These are phyloP conservation scores for Rhodotorula sp. DNA, from an alignment of 1,284 basidiomycete species.

Conservation along the genomic window DNA sequence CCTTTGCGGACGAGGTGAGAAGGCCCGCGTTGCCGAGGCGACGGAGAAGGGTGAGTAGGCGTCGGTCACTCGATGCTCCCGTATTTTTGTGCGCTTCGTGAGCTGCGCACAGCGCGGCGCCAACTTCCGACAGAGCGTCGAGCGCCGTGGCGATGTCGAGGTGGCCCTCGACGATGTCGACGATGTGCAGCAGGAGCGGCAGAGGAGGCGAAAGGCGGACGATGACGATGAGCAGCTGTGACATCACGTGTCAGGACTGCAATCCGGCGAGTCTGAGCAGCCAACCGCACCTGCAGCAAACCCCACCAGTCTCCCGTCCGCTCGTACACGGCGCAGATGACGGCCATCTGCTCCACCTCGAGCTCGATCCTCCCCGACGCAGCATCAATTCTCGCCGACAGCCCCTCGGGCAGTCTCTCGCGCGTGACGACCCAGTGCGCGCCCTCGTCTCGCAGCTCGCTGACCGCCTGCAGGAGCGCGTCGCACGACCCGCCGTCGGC, in stretches of 20 bases:
- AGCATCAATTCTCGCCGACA: neutral
- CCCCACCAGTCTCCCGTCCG: conserved; percentile 20
- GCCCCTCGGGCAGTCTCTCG: conserved; percentile 15
- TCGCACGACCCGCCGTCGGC: neutral
- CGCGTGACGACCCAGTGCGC: conserved; percentile 30
- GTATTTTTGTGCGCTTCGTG: conserved; percentile 5
- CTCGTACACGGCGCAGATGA: conserved; percentile 10
- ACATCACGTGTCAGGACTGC: neutral
- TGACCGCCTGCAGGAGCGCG: conserved; percentile 1
- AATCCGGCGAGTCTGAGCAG: neutral
- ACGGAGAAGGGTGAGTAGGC: conserved; percentile 16
- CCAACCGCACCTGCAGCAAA: conserved; percentile 20
- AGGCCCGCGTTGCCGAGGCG: neutral
- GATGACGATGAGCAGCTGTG: conserved; percentile 27
- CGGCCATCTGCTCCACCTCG: conserved; percentile 2
- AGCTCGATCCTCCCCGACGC: neutral
- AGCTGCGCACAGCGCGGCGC: conserved; percentile 1
- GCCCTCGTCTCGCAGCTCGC: conserved; percentile 10
- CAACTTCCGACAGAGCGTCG: conserved; percentile 20
- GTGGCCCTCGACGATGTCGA: conserved; percentile 21
- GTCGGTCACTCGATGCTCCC: neutral
- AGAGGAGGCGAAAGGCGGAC: conserved; percentile 2
- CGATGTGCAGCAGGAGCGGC: conserved; percentile 11
- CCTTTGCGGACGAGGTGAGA: neutral
- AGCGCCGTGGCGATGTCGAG: conserved; percentile 31